Percentiles rank a stretch among this genome's conserved stretches.
Evolutionary conservation across 2,329 filamentous ascomycete species (phyloP).

Genomic region (Calonectria montana): DNA sequence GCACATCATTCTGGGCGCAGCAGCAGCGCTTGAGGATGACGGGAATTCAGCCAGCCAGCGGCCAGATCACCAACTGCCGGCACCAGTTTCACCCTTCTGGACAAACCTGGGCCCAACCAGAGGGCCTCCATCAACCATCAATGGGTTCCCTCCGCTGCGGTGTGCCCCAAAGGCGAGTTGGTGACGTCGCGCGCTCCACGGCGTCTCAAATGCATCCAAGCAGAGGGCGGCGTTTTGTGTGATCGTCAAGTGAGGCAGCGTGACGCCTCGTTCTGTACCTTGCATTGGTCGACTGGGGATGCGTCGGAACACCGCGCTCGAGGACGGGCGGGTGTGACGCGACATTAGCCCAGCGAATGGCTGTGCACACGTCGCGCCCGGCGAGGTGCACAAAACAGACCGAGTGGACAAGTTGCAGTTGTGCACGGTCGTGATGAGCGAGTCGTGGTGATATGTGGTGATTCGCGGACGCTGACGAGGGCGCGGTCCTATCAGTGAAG

Average conservation of each 20-base stretch:
- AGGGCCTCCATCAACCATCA: conserved; percentile 13
- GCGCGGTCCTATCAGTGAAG: conserved; percentile 45
- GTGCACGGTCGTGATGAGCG: conserved; percentile 37
- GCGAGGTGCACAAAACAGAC: conserved; percentile 38
- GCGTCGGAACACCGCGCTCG: conserved; percentile 33
- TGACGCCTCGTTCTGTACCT: conserved; percentile 40
- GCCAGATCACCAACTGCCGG: conserved; percentile 20
- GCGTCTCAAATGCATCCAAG: conserved; percentile 31
- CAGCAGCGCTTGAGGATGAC: conserved; percentile 5
- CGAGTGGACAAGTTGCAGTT: conserved; percentile 40
- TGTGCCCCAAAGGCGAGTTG: conserved; percentile 22
- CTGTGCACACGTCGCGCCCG: conserved; percentile 43
- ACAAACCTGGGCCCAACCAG: conserved; percentile 30
- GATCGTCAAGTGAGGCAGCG: conserved; percentile 37
- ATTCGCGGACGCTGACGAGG: conserved; percentile 36
- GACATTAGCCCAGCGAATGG: conserved; percentile 44
- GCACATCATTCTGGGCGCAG: conserved; percentile 8
- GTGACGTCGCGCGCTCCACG: conserved; percentile 40
- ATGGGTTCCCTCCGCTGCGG: conserved; percentile 30
- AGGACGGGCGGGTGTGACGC: conserved; percentile 43
- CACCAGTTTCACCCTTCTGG: conserved; percentile 15
- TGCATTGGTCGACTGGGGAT: conserved; percentile 40
- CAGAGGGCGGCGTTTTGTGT: conserved; percentile 30
- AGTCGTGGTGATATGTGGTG: conserved; percentile 34
- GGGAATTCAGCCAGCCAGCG: not conserved